A percentile compares a stretch with the other conserved stretches of the same genome.
Conservation (phyloP, 176 grass and related monocot genomes). For the Ampelocalamus luodianensis region DNA sequence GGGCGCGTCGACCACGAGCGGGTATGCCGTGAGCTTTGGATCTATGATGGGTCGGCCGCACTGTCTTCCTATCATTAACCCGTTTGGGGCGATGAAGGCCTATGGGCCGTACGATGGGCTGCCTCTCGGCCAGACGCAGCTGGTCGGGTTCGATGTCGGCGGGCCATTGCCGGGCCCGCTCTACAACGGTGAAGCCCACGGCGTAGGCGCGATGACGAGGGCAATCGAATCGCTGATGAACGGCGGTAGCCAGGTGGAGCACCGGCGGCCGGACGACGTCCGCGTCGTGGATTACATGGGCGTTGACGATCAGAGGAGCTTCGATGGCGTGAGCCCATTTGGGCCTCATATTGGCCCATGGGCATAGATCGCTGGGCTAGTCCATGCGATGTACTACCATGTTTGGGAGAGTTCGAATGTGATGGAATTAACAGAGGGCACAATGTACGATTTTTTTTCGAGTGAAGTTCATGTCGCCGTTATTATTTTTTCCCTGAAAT, state of each 20-base stretch:
- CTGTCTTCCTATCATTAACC: not conserved
- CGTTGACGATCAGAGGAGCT: constrained; percentile 36
- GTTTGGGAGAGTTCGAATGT: not conserved
- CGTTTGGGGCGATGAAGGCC: not conserved
- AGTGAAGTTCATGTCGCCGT: not conserved
- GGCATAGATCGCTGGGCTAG: constrained; percentile 3
- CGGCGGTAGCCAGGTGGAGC: not conserved
- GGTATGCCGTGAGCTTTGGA: not conserved
- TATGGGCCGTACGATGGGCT: not conserved
- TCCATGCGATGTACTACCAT: not conserved
- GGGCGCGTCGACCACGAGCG: constrained; percentile 36
- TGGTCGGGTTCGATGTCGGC: constrained; percentile 42
- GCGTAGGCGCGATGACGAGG: not conserved
- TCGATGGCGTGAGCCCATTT: not conserved
- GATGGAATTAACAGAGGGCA: not conserved
- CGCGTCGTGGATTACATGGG: constrained; percentile 72
- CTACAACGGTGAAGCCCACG: not conserved
- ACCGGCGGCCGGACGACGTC: constrained; percentile 3
- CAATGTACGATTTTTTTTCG: not conserved
- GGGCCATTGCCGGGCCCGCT: constrained; percentile 17
- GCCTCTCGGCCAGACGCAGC: not conserved
- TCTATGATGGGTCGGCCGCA: constrained; percentile 29
- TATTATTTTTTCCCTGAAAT: not conserved
- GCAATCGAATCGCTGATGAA: constrained; percentile 24
- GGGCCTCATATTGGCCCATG: constrained; percentile 28